Base-by-base conservation (phyloP, 140 eudicot species). In the Artemisia princeps region DNA sequence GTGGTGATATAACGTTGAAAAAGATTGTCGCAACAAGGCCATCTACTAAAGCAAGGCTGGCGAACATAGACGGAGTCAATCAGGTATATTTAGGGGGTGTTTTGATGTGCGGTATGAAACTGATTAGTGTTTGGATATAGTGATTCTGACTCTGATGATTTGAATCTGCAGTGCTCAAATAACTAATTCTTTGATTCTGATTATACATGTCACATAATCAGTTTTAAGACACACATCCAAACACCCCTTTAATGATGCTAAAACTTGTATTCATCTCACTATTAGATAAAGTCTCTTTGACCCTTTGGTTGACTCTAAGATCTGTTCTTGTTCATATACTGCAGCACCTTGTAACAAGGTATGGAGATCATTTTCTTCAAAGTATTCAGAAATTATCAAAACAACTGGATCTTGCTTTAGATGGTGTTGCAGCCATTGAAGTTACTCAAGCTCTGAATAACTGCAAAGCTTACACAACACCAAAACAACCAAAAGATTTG, bases 61-160 rank as follows among this genome's bases (percentile, higher is more conserved):
- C 97, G 28, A 90, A 90, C 80, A 84, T 90, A 60, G 95, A 90
- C 64, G 97, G 97, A 68, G 95, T 90, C 58, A 90, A 90, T 74
- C 97, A 90, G 97, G 97, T 87, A 82, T 64, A 51, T 45, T 37
- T 37, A 37, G 44, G 9, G 20, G 24, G 12, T 54, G 56, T 37
- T 52, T 52, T 52, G 22, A 22, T 56, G 14, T 56, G 12, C 30
- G 11, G 26, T 5, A 23, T 2, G 11, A 19, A 56, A 8, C 6
- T 5, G 12, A 23, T 55, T 37, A 37, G 44, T 37, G 44, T 37
- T 37, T 37, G 2, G 10, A 37, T 37, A 12, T 48, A 71, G 2
- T 54, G 55, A 16, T 50, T 59, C 8, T 13, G 17, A 57, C 26
- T 57, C 40, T 57, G 40, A 6, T 57, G 3, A 1, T 55, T 37